These are phyloP conservation scores for Leucocoprinus birnbaumii DNA, from an alignment of 768 basidiomycete genomes.

Conservation along the genomic window DNA sequence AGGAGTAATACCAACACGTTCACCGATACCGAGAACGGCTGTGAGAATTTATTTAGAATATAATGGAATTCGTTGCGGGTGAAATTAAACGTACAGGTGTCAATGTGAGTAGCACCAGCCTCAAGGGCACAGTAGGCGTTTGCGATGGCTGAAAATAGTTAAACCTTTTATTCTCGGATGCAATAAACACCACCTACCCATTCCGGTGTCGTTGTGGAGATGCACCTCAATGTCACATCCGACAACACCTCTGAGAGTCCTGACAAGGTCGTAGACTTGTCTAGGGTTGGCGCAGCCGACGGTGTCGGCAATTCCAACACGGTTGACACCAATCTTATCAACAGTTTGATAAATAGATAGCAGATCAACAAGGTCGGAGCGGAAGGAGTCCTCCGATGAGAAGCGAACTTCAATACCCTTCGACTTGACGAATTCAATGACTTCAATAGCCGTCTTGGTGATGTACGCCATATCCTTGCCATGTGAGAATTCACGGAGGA, in stretches of 20 bases:
- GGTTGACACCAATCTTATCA: constrained; percentile 98
- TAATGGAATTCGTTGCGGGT: background rate
- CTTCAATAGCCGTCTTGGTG: constrained; percentile 97
- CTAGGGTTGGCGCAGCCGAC: constrained; percentile 98
- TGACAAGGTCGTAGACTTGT: constrained; percentile 97
- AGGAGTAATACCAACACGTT: constrained; percentile 98
- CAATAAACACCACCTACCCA: constrained; percentile 48
- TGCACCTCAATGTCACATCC: constrained; percentile 97
- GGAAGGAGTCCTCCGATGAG: constrained; percentile 99
- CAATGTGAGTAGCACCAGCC: constrained; percentile 98
- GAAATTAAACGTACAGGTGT: constrained; percentile 70
- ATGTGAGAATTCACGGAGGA: constrained; percentile 99
- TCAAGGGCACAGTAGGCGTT: constrained; percentile 98
- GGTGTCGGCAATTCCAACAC: constrained; percentile 98
- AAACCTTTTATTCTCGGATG: background rate
- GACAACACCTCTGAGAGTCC: constrained; percentile 95
- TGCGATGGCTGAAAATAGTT: constrained; percentile 69
- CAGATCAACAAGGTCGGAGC: constrained; percentile 97
- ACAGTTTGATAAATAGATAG: constrained; percentile 99
- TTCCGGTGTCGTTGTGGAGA: constrained; percentile 97
- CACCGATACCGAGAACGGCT: constrained; percentile 97
- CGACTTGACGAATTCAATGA: constrained; percentile 99
- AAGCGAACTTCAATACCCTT: constrained; percentile 99
- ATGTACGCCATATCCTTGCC: constrained; percentile 99
- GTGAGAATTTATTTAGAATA: constrained; percentile 8